Evolutionary conservation across 495 filamentous ascomycete genomes (phyloP).

Genomic region (Aspergillus coremiiformis): DNA sequence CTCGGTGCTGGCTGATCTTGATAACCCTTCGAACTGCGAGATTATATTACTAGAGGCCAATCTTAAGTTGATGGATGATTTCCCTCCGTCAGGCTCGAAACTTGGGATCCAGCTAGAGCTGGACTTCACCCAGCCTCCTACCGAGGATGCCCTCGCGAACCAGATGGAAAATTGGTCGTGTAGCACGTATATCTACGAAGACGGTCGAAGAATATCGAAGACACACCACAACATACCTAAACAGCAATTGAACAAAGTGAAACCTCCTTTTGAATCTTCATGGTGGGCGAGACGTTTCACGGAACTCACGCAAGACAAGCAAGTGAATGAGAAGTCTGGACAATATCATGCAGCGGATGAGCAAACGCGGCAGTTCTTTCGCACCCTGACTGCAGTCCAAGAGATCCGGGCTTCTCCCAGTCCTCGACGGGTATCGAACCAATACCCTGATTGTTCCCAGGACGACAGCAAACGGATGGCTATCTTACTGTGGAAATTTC

Average conservation of each 20-base stretch:
- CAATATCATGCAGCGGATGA: conserved; percentile 35
- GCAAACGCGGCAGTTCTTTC: conserved; percentile 31
- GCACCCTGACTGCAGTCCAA: conserved; percentile 42
- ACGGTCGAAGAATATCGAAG: conserved; percentile 28
- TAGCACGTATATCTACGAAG: conserved; percentile 39
- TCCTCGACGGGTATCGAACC: conserved; percentile 26
- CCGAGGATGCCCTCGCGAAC: conserved; percentile 29
- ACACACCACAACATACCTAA: conserved; percentile 31
- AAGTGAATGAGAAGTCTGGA: conserved; percentile 29
- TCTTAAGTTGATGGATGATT: conserved; percentile 40
- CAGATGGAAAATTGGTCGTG: conserved; percentile 44
- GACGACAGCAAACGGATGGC: conserved; percentile 41
- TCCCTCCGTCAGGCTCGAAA: conserved; percentile 34
- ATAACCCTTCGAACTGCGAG: conserved; percentile 35
- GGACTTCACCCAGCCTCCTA: conserved; percentile 33
- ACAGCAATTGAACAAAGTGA: conserved; percentile 36
- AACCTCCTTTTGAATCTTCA: conserved; percentile 39
- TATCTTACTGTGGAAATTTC: conserved; percentile 49
- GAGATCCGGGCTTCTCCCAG: conserved; percentile 38
- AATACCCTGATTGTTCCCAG: conserved; percentile 21
- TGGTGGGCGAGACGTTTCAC: conserved; percentile 47
- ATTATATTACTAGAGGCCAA: conserved; percentile 45
- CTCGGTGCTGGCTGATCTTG: conserved; percentile 28
- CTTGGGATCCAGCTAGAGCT: conserved; percentile 41
- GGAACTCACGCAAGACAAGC: conserved; percentile 33